phyloP scores from a whole-genome alignment of 2,329 filamentous ascomycete species.

The Emergomyces orientalis region DNA sequence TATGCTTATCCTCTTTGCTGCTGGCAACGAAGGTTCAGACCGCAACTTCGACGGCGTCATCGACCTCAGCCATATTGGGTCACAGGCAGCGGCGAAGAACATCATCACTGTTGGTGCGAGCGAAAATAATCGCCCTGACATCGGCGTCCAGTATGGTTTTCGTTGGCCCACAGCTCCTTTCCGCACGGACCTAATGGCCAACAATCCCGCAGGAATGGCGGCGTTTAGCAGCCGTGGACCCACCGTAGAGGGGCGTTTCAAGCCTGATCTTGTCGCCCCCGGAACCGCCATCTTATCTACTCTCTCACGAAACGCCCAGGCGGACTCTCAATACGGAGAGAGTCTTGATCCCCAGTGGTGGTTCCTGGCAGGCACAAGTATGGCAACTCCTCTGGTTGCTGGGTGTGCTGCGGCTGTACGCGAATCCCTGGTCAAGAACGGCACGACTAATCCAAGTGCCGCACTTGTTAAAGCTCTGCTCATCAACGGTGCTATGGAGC shows the following conservation, averaged over 20 bases:
- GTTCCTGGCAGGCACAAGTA: slow-evolving; percentile 19
- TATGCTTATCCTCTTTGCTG: slow-evolving; percentile 19
- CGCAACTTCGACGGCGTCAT: slow-evolving; percentile 12
- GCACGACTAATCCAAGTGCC: slow-evolving; percentile 14
- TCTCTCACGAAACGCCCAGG: slow-evolving; percentile 11
- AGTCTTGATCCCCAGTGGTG: slow-evolving; percentile 15
- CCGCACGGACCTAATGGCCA: slow-evolving; percentile 12
- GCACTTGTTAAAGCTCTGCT: slow-evolving; percentile 22
- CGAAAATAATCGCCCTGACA: slow-evolving; percentile 18
- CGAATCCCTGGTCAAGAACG: slow-evolving; percentile 15
- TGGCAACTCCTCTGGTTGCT: slow-evolving; percentile 21
- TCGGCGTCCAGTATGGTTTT: slow-evolving; percentile 11
- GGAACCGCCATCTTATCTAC: slow-evolving; percentile 18
- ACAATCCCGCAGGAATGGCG: slow-evolving; percentile 17
- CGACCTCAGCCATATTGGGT: slow-evolving; percentile 16
- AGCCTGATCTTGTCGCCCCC: slow-evolving; percentile 21
- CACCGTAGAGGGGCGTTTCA: slow-evolving; percentile 16
- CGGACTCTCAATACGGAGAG: slow-evolving; percentile 6
- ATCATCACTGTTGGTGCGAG: slow-evolving; percentile 22
- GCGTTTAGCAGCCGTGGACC: slow-evolving; percentile 20
- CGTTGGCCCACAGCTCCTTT: slow-evolving; percentile 11
- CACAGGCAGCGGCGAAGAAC: slow-evolving; percentile 20
- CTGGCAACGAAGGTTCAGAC: slow-evolving; percentile 18
- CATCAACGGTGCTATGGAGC: slow-evolving; percentile 20
- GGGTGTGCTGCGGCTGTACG: slow-evolving; percentile 19